Percentiles rank a stretch among this genome's conserved stretches.
Conservation (phyloP, 2,329 filamentous ascomycete genomes). For the Aspergillus transmontanensis region DNA sequence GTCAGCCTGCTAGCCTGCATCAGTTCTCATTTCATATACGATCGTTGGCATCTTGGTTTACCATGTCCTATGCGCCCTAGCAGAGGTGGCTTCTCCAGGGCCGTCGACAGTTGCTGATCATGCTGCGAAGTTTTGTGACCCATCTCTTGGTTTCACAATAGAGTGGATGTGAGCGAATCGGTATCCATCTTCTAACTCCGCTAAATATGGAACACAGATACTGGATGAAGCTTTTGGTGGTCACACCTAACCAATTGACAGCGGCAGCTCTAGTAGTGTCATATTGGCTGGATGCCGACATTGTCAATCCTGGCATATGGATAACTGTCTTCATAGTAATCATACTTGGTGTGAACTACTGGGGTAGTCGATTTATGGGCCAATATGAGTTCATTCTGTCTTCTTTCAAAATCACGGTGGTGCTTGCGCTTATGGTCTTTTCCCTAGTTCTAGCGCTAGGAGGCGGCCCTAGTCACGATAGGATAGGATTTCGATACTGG, state of each 20-base stretch:
- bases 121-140: slow-evolving; percentile 76
- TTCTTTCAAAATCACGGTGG: slow-evolving; percentile 69
- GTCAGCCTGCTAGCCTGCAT: slow-evolving; percentile 35
- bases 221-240: slow-evolving; percentile 80
- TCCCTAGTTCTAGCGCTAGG: slow-evolving; percentile 65
- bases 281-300: slow-evolving; percentile 69
- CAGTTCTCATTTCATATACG: slow-evolving; percentile 48
- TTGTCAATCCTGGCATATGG: slow-evolving; percentile 76
- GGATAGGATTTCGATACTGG: slow-evolving; percentile 69
- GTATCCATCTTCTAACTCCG: slow-evolving; percentile 7
- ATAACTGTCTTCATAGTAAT: slow-evolving; percentile 69
- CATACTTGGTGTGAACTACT: slow-evolving; percentile 69
- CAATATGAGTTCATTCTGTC: slow-evolving; percentile 65
- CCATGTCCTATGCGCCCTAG: slow-evolving; percentile 77
- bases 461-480: slow-evolving; percentile 64
- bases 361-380: slow-evolving; percentile 69
- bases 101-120: slow-evolving; percentile 80
- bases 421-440: slow-evolving; percentile 67
- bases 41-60: slow-evolving; percentile 64
- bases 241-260: slow-evolving; percentile 82
- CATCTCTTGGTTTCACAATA: slow-evolving; percentile 76
- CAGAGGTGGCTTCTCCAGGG: slow-evolving; percentile 80
- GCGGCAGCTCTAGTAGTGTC: slow-evolving; percentile 77
- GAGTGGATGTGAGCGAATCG: slow-evolving; percentile 63
- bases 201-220: slow-evolving; percentile 30